Evolutionary conservation across 2,329 filamentous ascomycete genomes (phyloP), one percentile per base, ranked within the genome.

Genomic region (Trichophyton schoenleinii): DNA sequence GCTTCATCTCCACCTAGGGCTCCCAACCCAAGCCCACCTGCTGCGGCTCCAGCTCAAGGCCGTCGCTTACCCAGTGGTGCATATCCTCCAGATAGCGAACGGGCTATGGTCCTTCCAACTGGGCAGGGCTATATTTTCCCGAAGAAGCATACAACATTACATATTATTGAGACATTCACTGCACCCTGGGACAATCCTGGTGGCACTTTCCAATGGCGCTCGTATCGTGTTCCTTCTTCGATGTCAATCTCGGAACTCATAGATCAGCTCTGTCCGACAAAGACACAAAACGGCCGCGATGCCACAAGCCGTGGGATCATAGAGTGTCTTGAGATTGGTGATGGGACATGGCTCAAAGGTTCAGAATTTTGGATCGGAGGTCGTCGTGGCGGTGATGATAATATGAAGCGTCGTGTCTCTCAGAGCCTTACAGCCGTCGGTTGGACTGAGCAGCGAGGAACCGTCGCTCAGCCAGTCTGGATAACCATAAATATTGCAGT

Each of bases 101-200:
- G 82, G 22, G 55, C 67, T 34, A 48, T 68, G 46, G 34, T 64
- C 57, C 75, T 79, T 0, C 81, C 83, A 46, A 80, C 80, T 63
- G 83, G 85, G 66, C 81, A 81, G 0, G 84, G 83, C 1, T 86
- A 84, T 73, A 83, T 85, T 67, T 86, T 85, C 71, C 78, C 81
- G 0, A 67, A 73, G 0, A 76, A 81, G 64, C 81, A 85, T 69
- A 82, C 81, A 34, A 84, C 82, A 64, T 73, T 85, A 5, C 82
- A 85, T 66, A 75, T 86, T 2, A 77, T 87, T 70, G 79, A 79
- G 64, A 77, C 78, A 2, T 60, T 61, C 22, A 63, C 58, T 49
- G 48, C 63, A 6, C 68, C 76, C 71, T 0, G 67, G 70, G 20
- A 76, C 73, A 58, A 74, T 72, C 65, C 64, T 8, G 60, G 59